Conservation (phyloP, 2,329 filamentous ascomycete genomes). For the Trichophyton rubrum region DNA sequence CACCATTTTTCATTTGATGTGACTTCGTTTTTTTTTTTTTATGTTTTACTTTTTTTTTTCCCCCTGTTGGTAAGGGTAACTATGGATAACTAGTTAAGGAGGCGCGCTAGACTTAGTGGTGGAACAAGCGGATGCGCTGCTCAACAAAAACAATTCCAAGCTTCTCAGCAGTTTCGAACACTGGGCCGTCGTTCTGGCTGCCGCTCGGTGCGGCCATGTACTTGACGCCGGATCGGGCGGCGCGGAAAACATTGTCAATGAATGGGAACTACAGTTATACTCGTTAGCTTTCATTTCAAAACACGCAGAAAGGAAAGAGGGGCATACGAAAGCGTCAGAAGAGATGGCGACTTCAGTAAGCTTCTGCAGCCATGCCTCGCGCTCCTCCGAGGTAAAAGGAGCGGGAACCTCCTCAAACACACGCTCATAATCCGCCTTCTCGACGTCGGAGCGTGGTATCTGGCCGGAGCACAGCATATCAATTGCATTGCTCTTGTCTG, state of each 20-base stretch:
- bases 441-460: slow-evolving; percentile 68
- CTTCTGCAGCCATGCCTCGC: slow-evolving; percentile 72
- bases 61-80: too few relatives aligned
- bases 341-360: slow-evolving; percentile 65
- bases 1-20: too few relatives aligned
- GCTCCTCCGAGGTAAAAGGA: slow-evolving; percentile 72
- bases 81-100: too few relatives aligned
- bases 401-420: slow-evolving; percentile 81
- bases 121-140: slow-evolving; percentile 87
- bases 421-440: slow-evolving; percentile 74
- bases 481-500: slow-evolving; percentile 97
- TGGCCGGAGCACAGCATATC: slow-evolving; percentile 87
- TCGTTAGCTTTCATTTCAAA: neutral
- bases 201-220: slow-evolving; percentile 90
- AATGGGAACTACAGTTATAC: slow-evolving; percentile 68
- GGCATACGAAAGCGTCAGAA: slow-evolving; percentile 84
- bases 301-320: neutral
- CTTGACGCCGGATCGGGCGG: slow-evolving; percentile 76
- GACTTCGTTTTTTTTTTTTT: too few relatives aligned
- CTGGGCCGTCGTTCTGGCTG: slow-evolving; percentile 41
- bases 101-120: slow-evolving; percentile 51
- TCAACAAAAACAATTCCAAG: slow-evolving; percentile 88
- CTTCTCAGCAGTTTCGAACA: slow-evolving; percentile 76
- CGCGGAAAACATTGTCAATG: slow-evolving; percentile 93
- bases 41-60: too few relatives aligned